Evolutionary conservation across 2,329 filamentous ascomycete genomes (phyloP).

Genomic region (Sporothrix euskadiensis): DNA sequence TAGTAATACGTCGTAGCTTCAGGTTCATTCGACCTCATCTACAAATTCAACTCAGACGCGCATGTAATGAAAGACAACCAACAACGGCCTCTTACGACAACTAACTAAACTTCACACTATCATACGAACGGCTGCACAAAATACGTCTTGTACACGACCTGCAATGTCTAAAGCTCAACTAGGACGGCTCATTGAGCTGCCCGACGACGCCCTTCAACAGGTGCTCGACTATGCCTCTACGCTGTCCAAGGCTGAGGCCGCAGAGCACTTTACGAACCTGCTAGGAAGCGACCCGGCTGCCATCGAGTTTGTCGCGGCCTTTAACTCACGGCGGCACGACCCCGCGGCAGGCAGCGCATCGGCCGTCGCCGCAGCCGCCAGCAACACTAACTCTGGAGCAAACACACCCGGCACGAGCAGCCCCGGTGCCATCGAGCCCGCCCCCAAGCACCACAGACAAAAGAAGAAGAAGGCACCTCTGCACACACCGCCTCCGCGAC

Average conservation of each 20-base stretch:
- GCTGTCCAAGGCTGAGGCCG: constrained; percentile 74
- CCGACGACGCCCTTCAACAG: constrained; percentile 80
- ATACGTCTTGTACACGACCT: background rate
- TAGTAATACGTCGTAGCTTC: background rate
- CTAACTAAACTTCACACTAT: background rate
- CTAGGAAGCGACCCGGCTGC: constrained; percentile 80
- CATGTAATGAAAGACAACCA: background rate
- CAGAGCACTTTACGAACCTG: constrained; percentile 82
- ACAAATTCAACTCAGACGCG: background rate
- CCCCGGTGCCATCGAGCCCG: constrained; percentile 40
- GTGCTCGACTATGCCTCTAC: constrained; percentile 78
- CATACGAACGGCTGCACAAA: background rate
- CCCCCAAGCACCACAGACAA: constrained; percentile 52
- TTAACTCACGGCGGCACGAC: constrained; percentile 66
- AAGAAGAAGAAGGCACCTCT: constrained; percentile 61
- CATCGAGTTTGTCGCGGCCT: constrained; percentile 76
- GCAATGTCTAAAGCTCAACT: constrained; percentile 66
- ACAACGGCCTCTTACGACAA: no score
- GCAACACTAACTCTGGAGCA: background rate
- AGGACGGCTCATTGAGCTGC: constrained; percentile 76
- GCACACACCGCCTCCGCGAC: constrained; percentile 64
- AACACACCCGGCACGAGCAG: background rate
- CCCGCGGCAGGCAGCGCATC: constrained; percentile 36
- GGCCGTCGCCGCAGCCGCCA: constrained; percentile 17
- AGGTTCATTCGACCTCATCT: background rate